Evolutionary conservation across 169 alveolate genomes (phyloP).

Genomic region (Cryptosporidium tyzzeri): DNA sequence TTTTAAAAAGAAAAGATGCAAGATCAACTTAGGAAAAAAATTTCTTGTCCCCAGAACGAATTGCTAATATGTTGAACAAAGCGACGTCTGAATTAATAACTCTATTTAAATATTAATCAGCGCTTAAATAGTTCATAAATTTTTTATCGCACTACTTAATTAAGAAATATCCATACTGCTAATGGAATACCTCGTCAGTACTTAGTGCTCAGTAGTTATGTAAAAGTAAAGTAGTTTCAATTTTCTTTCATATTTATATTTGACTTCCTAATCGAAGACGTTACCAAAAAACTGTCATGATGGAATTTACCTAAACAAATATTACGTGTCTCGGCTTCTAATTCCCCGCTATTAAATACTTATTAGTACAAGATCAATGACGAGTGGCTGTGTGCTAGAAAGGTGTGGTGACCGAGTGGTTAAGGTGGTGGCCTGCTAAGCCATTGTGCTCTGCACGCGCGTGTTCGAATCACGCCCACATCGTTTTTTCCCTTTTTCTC

Average conservation of each 20-base stretch:
- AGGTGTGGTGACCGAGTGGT: conserved; percentile 79
- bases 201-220: conserved; percentile 15
- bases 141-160: conserved; percentile 48
- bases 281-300: background rate
- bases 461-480: conserved; percentile 79
- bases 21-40: background rate
- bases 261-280: background rate
- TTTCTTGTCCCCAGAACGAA: background rate
- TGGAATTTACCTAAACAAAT: background rate
- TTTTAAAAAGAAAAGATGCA: background rate
- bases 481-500: conserved; percentile 22
- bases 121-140: conserved; percentile 54
- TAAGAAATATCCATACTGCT: conserved; percentile 48
- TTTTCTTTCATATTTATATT: background rate
- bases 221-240: background rate
- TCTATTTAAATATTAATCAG: conserved; percentile 20
- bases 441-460: conserved; percentile 79
- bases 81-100: conserved; percentile 65
- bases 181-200: conserved; percentile 68
- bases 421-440: conserved; percentile 80
- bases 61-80: conserved; percentile 16
- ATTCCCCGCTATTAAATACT: background rate
- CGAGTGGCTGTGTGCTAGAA: background rate
- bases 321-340: background rate
- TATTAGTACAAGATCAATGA: conserved; percentile 1